Conservation (phyloP, 2,329 filamentous ascomycete genomes). For the Aphanocladium album region DNA sequence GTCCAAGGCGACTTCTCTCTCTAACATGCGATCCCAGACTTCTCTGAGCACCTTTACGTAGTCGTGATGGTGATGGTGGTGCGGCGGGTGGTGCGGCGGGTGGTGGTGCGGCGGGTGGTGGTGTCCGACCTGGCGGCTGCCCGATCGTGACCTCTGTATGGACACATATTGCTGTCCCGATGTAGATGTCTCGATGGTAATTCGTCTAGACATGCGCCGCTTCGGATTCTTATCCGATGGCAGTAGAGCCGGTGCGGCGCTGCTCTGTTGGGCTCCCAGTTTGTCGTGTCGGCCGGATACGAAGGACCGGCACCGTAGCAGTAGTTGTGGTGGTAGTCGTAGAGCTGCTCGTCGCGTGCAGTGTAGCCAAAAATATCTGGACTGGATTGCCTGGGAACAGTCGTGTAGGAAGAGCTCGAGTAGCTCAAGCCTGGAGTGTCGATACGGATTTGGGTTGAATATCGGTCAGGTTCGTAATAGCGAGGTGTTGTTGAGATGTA, state of each 20-base stretch:
- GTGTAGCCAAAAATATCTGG: not conserved
- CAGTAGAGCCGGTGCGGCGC: conserved; percentile 5
- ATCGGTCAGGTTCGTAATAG: not conserved
- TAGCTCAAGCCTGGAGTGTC: not conserved
- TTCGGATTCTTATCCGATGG: conserved; percentile 8
- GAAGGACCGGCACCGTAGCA: conserved; percentile 4
- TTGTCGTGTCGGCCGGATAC: conserved; percentile 10
- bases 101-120: conserved; percentile 25
- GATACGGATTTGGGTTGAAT: not conserved
- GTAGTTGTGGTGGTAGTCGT: not conserved
- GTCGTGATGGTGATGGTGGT: conserved; percentile 28
- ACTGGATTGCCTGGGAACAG: not conserved
- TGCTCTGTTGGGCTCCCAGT: conserved; percentile 15
- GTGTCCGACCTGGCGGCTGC: conserved; percentile 20
- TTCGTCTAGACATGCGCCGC: conserved; percentile 30
- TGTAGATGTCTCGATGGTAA: conserved; percentile 31
- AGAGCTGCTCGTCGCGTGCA: not conserved
- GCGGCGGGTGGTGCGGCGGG: conserved; percentile 21
- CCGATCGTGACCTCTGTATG: conserved; percentile 35
- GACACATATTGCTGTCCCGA: conserved; percentile 33
- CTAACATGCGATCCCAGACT: conserved; percentile 33
- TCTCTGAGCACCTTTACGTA: conserved; percentile 31
- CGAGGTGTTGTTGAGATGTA: not conserved
- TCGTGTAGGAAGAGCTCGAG: not conserved
- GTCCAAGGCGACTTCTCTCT: conserved; percentile 31